Conservation (phyloP, 768 basidiomycete species). For the Boletus rubroflammeus region DNA sequence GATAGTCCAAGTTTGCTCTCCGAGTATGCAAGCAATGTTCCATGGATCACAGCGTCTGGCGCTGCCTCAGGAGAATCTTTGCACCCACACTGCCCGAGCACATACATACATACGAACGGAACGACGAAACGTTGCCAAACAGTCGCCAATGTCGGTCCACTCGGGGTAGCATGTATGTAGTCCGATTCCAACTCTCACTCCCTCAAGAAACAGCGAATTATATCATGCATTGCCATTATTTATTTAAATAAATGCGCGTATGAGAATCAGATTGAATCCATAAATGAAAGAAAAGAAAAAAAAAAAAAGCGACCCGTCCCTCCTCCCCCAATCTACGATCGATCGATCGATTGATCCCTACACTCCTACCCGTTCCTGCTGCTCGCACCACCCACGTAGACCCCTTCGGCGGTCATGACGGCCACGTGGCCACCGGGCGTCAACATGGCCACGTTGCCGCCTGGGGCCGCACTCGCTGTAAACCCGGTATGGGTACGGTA, state of each 20-base stretch:
- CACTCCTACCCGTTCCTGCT: not conserved
- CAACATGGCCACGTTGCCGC: conserved; percentile 31
- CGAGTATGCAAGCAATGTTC: too few species aligned
- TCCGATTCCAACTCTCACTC: too few species aligned
- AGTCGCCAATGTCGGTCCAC: too few species aligned
- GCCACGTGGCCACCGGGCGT: conserved; percentile 31
- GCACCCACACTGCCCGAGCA: too few species aligned
- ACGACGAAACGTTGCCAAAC: too few species aligned
- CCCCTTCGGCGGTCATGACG: conserved; percentile 31
- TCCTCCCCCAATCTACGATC: not conserved
- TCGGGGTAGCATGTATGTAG: too few species aligned
- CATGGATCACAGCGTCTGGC: too few species aligned
- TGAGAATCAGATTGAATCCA: conserved; percentile 26
- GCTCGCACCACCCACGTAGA: conserved; percentile 28
- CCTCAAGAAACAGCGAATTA: not conserved
- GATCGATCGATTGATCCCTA: not conserved
- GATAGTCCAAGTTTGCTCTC: too few species aligned
- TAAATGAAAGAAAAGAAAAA: conserved; percentile 3
- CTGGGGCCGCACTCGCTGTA: conserved; percentile 21
- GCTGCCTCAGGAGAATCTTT: too few species aligned
- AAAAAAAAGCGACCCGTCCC: not conserved
- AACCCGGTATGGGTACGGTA: conserved; percentile 32
- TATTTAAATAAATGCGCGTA: too few species aligned
- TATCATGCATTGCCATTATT: not conserved
- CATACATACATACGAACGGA: too few species aligned